phyloP scores from a whole-genome alignment of 495 filamentous ascomycete genomes.

The Lepraria neglecta region DNA sequence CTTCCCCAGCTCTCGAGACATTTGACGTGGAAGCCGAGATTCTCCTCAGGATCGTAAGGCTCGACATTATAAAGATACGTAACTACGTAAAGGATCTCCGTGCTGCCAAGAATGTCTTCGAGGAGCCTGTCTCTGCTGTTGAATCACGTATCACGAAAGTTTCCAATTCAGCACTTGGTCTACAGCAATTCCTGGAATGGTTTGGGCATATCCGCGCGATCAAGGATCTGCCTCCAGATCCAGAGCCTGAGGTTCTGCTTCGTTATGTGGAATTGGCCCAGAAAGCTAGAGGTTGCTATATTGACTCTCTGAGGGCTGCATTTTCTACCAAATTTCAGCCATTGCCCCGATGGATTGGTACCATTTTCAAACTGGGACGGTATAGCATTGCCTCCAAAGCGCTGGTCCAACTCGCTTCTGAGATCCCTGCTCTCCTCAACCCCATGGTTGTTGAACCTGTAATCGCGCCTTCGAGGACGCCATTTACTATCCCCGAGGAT shows the following conservation, averaged over 20 bases:
- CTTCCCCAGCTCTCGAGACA: too few relatives aligned
- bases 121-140: conserved; percentile 9
- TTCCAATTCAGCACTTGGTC: background rate
- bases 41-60: conserved; percentile 20
- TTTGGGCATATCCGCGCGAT: conserved; percentile 11
- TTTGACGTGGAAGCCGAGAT: conserved; percentile 7
- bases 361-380: conserved; percentile 25
- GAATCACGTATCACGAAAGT: background rate
- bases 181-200: conserved; percentile 21
- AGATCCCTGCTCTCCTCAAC: background rate
- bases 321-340: conserved; percentile 16
- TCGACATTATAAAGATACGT: conserved; percentile 27
- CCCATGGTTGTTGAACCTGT: background rate
- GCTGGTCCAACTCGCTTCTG: conserved; percentile 15
- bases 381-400: conserved; percentile 27
- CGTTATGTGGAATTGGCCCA: conserved; percentile 21
- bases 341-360: conserved; percentile 22
- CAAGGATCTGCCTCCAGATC: conserved; percentile 6
- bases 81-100: conserved; percentile 18
- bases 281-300: conserved; percentile 19
- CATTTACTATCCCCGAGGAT: background rate
- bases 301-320: conserved; percentile 15
- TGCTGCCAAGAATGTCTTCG: conserved; percentile 3
- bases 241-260: conserved; percentile 9
- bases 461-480: background rate